Evolutionary conservation across 139 green algal genomes (phyloP), one percentile per base, ranked within the genome.

Genomic region (Chlorella sp.): DNA sequence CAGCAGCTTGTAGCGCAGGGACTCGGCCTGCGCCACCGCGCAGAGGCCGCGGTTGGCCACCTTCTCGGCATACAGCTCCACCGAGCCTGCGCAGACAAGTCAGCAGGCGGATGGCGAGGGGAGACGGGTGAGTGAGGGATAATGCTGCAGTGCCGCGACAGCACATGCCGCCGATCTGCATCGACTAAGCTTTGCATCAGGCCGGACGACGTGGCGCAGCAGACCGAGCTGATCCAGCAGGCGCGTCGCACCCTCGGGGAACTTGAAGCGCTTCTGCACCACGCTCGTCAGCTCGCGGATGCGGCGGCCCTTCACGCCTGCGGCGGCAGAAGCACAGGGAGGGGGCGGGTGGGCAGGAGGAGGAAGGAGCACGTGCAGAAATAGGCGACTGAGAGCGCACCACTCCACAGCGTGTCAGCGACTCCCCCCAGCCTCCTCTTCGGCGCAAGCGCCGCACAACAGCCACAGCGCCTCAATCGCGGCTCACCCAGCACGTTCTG

Each of bases 51-150:
- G 89, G 91, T 99, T 98, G 53, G 84, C 82, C 7, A 99, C 95
- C 91, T 97, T 99, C 90, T 99, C 96, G 40, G 96, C 96, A 65
- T 99, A 99, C 74, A 99, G 89, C 91, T 99, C 96, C 60, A 99
- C 96, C 12, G 84, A 92, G 66, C 93, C n/a, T n/a, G n/a, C n/a
- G n/a, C n/a, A n/a, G n/a, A n/a, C n/a, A n/a, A n/a, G n/a, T n/a
- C n/a, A n/a, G n/a, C n/a, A n/a, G n/a, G n/a, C n/a, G n/a, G n/a
- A n/a, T n/a, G n/a, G n/a, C n/a, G n/a, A n/a, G n/a, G n/a, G n/a
- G n/a, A n/a, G n/a, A n/a, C n/a, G n/a, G n/a, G n/a, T n/a, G n/a
- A n/a, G n/a, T n/a, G n/a, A n/a, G n/a, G n/a, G n/a, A n/a, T n/a
- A n/a, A n/a, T n/a, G n/a, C n/a, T n/a, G n/a, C n/a, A n/a, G n/a